These are phyloP conservation scores for Leucosporidium yakuticum DNA, from an alignment of 768 basidiomycete species.

Conservation along the genomic window DNA sequence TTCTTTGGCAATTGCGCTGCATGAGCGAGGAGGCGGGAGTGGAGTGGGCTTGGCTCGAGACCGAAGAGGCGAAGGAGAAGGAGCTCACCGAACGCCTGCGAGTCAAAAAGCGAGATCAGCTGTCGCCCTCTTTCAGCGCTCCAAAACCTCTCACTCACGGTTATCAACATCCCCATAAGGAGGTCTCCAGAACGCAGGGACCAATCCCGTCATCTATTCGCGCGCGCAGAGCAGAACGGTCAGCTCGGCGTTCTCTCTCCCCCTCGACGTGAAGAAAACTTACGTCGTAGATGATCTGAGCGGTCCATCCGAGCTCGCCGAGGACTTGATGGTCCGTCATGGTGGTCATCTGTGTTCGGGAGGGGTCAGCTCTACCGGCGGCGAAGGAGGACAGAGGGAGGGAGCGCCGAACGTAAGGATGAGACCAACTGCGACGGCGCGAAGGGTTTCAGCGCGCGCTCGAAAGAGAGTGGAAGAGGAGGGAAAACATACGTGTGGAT, in stretches of 20 bases:
- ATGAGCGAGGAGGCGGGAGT: too few relatives aligned
- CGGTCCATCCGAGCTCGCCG: slow-evolving; percentile 74
- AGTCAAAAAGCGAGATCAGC: too few relatives aligned
- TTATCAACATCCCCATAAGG: slow-evolving; percentile 68
- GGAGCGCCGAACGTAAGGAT: slow-evolving; percentile 46
- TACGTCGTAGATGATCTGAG: slow-evolving; percentile 69
- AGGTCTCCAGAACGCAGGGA: slow-evolving; percentile 78
- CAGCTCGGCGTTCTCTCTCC: too few relatives aligned
- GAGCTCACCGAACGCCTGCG: too few relatives aligned
- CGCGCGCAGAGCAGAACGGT: too few relatives aligned
- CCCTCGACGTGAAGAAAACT: too few relatives aligned
- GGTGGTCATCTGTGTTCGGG: slow-evolving; percentile 61
- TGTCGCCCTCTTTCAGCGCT: too few relatives aligned
- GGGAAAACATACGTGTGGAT: slow-evolving; percentile 42
- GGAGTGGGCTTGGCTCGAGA: too few relatives aligned
- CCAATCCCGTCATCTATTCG: slow-evolving; percentile 52
- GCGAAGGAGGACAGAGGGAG: too few relatives aligned
- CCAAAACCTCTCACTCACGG: slow-evolving; percentile 52
- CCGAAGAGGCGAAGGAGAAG: too few relatives aligned
- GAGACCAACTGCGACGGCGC: slow-evolving; percentile 51
- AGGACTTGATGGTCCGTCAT: slow-evolving; percentile 62
- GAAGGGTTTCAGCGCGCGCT: slow-evolving; percentile 28
- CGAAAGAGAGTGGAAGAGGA: slow-evolving; percentile 7
- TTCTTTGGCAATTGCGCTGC: slow-evolving; percentile 65
- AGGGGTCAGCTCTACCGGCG: background rate